Percentiles rank a stretch among this genome's conserved stretches.
These are phyloP conservation scores for Trichothecium roseum DNA, from an alignment of 2,329 filamentous ascomycete genomes.

Conservation along the genomic window DNA sequence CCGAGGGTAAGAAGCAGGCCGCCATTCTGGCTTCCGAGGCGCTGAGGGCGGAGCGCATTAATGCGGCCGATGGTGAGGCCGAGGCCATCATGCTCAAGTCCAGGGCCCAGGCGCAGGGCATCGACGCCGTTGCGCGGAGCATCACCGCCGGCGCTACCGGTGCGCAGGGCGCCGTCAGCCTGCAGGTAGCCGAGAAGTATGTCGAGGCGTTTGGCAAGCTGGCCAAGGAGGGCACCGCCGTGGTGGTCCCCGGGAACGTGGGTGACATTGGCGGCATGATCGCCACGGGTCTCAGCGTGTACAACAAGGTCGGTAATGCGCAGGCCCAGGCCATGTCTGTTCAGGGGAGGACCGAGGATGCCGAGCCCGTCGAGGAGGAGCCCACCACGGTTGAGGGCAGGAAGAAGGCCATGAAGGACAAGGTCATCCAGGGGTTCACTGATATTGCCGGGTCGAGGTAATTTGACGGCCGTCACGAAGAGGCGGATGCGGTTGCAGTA, in stretches of 20 bases:
- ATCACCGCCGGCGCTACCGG: conserved; percentile 64
- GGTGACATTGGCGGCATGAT: conserved; percentile 97
- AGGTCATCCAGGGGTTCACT: conserved; percentile 29
- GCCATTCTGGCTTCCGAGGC: conserved; percentile 95
- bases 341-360: conserved; percentile 21
- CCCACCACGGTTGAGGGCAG: conserved; percentile 7
- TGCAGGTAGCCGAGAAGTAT: conserved; percentile 94
- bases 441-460: conserved; percentile 18
- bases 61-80: conserved; percentile 83
- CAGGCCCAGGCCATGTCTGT: conserved; percentile 60
- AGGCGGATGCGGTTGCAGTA: conserved; percentile 6
- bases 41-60: conserved; percentile 81
- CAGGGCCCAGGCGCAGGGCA: conserved; percentile 73
- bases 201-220: conserved; percentile 89
- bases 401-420: conserved; percentile 23
- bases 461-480: conserved; percentile 12
- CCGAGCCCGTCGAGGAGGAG: conserved; percentile 9
- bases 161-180: conserved; percentile 74
- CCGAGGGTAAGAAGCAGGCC: conserved; percentile 92
- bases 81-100: conserved; percentile 87
- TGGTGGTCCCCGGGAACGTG: conserved; percentile 93
- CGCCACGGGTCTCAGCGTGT: conserved; percentile 87
- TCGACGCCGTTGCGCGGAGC: conserved; percentile 70
- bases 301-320: conserved; percentile 79
- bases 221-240: conserved; percentile 88